A percentile compares a stretch with the other conserved stretches of the same genome.
Conservation (phyloP, 2,329 filamentous ascomycete genomes). For the Pseudogymnoascus sp. region DNA sequence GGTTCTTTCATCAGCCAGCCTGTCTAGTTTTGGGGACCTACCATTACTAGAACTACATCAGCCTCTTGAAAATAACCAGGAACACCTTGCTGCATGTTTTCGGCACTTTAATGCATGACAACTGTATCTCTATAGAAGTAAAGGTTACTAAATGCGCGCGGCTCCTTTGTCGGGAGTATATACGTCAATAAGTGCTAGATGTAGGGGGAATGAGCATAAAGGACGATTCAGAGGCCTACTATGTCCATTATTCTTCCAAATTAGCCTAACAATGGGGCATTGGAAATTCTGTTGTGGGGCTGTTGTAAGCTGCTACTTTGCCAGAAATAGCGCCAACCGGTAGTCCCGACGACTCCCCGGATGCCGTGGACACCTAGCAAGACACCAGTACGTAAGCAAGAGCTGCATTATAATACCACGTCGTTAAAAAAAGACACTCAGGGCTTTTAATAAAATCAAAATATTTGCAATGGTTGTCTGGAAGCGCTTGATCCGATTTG, state of each 20-base stretch:
- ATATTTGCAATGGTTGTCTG: constrained; percentile 31
- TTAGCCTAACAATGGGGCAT: background rate
- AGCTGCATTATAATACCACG: background rate
- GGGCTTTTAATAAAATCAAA: background rate
- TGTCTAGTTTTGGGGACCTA: background rate
- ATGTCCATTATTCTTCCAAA: background rate
- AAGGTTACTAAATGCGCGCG: background rate
- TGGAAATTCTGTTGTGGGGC: background rate
- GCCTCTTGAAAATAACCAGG: no score
- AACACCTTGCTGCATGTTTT: background rate
- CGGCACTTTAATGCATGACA: background rate
- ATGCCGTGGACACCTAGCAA: background rate
- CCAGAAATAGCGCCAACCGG: background rate
- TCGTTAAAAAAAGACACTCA: background rate
- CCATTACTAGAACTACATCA: background rate
- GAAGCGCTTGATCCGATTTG: constrained; percentile 50
- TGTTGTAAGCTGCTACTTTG: background rate
- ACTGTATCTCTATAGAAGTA: background rate
- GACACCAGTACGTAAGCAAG: background rate
- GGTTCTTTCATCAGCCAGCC: background rate
- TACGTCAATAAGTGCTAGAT: background rate
- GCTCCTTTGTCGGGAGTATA: no score
- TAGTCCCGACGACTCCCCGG: background rate
- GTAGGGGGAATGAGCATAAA: background rate
- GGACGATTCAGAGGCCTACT: no score